Evolutionary conservation across 768 basidiomycete species (phyloP).

Genomic region (Crucibulum laeve): DNA sequence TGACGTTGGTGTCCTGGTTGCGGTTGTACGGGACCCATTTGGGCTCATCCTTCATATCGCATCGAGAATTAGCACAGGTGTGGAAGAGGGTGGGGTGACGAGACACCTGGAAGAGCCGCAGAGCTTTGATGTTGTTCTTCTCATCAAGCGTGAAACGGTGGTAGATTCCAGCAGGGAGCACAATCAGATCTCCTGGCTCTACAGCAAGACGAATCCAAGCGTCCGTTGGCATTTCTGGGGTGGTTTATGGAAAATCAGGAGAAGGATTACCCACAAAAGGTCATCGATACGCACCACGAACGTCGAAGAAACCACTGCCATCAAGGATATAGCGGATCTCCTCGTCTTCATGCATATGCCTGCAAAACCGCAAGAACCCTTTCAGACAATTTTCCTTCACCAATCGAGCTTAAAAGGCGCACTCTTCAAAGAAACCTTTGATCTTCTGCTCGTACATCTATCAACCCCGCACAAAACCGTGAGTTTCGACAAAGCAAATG

Average conservation of each 20-base stretch:
- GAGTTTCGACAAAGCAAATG: neutral
- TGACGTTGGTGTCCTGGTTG: conserved; percentile 53
- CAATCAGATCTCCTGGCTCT: conserved; percentile 75
- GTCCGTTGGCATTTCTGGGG: conserved; percentile 57
- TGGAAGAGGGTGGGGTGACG: neutral
- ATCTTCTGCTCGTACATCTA: conserved; percentile 74
- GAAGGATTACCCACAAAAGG: neutral
- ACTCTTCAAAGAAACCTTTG: conserved; percentile 84
- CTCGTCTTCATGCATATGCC: conserved; percentile 95
- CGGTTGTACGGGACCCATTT: conserved; percentile 86
- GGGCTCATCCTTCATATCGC: conserved; percentile 67
- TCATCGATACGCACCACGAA: conserved; percentile 58
- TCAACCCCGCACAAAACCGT: conserved; percentile 1
- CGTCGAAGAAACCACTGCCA: conserved; percentile 92
- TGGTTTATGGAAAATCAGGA: neutral
- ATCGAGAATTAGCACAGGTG: neutral
- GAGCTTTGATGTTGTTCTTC: conserved; percentile 64
- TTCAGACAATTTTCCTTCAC: neutral
- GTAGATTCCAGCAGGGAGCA: conserved; percentile 88
- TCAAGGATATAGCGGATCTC: conserved; percentile 87
- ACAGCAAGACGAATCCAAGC: conserved; percentile 82
- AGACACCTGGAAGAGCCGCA: conserved; percentile 80
- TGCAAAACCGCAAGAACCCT: conserved; percentile 20
- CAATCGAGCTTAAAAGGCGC: conserved; percentile 16
- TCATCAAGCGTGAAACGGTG: conserved; percentile 92